phyloP scores from a whole-genome alignment of 108 stramenopile genomes.

The Schizochytrium sp. region DNA sequence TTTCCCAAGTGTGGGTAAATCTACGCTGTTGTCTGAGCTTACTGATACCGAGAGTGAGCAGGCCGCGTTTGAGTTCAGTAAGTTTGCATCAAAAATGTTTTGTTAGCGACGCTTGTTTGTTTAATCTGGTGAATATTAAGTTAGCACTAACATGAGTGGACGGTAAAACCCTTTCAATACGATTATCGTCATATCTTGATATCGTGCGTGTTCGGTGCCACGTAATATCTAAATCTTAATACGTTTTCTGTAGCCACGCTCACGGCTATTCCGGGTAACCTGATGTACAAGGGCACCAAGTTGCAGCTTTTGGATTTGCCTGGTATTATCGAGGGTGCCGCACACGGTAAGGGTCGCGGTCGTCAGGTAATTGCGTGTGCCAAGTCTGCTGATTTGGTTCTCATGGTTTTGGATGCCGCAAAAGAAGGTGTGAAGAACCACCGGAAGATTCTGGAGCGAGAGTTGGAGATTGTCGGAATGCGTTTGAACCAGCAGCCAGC shows the following conservation, averaged over 20 bases:
- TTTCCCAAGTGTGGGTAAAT: slow-evolving; percentile 94
- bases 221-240: slow-evolving; percentile 83
- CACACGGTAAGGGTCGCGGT: slow-evolving; percentile 96
- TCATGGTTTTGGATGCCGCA: slow-evolving; percentile 97
- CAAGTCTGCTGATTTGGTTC: slow-evolving; percentile 90
- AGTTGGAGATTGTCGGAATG: slow-evolving; percentile 97
- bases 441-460: slow-evolving; percentile 92
- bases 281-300: slow-evolving; percentile 89
- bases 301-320: slow-evolving; percentile 98
- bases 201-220: background rate
- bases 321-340: slow-evolving; percentile 99
- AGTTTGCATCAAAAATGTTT: background rate
- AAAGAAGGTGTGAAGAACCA: slow-evolving; percentile 89
- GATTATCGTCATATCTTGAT: background rate
- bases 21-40: slow-evolving; percentile 86
- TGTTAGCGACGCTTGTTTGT: background rate
- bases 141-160: too few species aligned
- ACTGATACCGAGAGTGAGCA: slow-evolving; percentile 94
- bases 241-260: slow-evolving; percentile 78
- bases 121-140: too few species aligned
- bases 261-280: slow-evolving; percentile 96
- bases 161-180: too few species aligned
- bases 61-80: slow-evolving; percentile 79
- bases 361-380: slow-evolving; percentile 98
- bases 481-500: slow-evolving; percentile 92